Evolutionary conservation across 2,329 filamentous ascomycete genomes (phyloP).

Genomic region (Rhinocladiella mackenziei): DNA sequence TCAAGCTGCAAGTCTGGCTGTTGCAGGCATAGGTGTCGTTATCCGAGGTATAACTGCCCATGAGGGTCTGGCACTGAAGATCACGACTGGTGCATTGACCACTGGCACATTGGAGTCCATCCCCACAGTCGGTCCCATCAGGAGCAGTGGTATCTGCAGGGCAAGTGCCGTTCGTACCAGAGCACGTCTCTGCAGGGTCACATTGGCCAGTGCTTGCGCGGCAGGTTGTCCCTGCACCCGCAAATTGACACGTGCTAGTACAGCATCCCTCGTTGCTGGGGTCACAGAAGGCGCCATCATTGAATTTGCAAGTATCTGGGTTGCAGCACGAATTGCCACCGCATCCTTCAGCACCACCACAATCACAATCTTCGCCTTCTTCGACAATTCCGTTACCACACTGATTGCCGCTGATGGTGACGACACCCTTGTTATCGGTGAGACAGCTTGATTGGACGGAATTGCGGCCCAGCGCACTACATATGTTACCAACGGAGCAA

Average conservation of each 20-base stretch:
- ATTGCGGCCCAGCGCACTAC: conserved; percentile 73
- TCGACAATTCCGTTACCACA: conserved; percentile 98
- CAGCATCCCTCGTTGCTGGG: conserved; percentile 49
- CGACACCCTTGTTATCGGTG: conserved; percentile 77
- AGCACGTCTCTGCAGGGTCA: conserved; percentile 80
- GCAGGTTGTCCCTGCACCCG: conserved; percentile 66
- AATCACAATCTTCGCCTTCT: conserved; percentile 90
- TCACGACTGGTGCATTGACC: conserved; percentile 93
- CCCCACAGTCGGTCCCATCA: conserved; percentile 70
- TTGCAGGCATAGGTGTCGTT: conserved; percentile 81
- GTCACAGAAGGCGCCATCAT: conserved; percentile 67
- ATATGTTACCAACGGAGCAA: conserved; percentile 91
- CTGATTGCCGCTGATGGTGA: conserved; percentile 74
- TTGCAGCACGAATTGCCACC: conserved; percentile 77
- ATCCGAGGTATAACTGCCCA: conserved; percentile 67
- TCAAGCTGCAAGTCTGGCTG: conserved; percentile 66
- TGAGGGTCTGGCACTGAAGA: conserved; percentile 78
- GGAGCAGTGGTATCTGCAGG: conserved; percentile 65
- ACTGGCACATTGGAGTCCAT: conserved; percentile 72
- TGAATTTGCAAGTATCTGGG: conserved; percentile 80
- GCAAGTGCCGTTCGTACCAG: conserved; percentile 67
- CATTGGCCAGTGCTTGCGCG: conserved; percentile 74
- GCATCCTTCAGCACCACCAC: conserved; percentile 72
- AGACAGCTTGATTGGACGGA: conserved; percentile 74
- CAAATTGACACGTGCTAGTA: conserved; percentile 40